phyloP scores from a whole-genome alignment of 148 eudicot species.

The Fagopyrum homotropicum region DNA sequence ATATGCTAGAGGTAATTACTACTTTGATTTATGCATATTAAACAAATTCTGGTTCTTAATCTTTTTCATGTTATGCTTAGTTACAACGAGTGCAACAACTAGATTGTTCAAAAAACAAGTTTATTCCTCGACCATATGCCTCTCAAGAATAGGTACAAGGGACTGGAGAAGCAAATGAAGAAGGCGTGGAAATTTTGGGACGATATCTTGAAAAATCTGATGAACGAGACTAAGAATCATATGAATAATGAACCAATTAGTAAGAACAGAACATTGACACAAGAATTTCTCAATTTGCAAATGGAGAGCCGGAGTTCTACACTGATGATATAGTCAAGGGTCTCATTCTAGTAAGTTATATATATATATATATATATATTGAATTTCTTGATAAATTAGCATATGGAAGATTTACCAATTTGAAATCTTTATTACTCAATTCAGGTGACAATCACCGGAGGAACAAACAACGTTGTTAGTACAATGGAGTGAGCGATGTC shows the following conservation, averaged over 20 bases:
- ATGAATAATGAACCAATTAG: background rate
- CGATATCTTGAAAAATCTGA: constrained; percentile 20
- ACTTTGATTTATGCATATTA: too few relatives aligned
- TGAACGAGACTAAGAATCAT: constrained; percentile 13
- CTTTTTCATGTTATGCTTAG: too few relatives aligned
- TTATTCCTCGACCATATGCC: too few relatives aligned
- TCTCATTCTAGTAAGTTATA: constrained; percentile 20
- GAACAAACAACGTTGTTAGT: background rate
- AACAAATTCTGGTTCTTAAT: too few relatives aligned
- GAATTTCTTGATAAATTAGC: background rate
- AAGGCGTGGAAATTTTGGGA: background rate
- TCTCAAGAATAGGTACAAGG: background rate
- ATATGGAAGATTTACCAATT: background rate
- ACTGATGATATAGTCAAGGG: constrained; percentile 21
- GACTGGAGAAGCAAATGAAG: constrained; percentile 9
- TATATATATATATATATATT: background rate
- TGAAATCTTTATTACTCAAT: background rate
- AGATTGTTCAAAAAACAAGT: too few relatives aligned
- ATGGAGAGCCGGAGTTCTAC: constrained; percentile 21
- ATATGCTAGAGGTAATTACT: too few relatives aligned
- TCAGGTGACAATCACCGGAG: constrained; percentile 12
- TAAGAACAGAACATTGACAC: constrained; percentile 19
- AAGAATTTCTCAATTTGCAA: constrained; percentile 22
- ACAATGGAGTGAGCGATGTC: constrained; percentile 13
- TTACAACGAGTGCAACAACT: too few relatives aligned